Conservation (phyloP, 2,329 filamentous ascomycete species). For the Arthrobotrys entomopaga region DNA sequence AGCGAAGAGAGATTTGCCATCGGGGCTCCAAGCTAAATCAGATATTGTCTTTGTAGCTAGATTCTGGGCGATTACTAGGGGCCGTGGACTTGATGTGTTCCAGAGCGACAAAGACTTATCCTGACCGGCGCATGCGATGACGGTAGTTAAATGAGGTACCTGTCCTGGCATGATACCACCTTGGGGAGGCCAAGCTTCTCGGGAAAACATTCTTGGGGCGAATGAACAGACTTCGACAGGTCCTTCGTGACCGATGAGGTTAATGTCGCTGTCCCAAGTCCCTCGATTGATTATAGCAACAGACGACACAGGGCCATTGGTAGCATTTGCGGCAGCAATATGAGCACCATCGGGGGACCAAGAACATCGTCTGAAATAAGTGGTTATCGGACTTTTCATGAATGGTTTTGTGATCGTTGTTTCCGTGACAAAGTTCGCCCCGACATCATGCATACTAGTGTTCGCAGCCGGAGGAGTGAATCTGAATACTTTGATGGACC, state of each 20-base stretch:
- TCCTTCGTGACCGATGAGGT: constrained; percentile 94
- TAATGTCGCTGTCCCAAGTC: constrained; percentile 95
- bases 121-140: constrained; percentile 95
- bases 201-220: constrained; percentile 86
- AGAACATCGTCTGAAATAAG: constrained; percentile 94
- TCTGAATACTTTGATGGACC: constrained; percentile 94
- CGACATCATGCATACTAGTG: constrained; percentile 91
- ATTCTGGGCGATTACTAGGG: constrained; percentile 89
- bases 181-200: constrained; percentile 69
- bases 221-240: constrained; percentile 98
- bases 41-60: constrained; percentile 90
- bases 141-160: constrained; percentile 73
- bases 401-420: constrained; percentile 91
- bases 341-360: constrained; percentile 98
- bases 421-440: constrained; percentile 95
- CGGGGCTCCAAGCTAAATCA: constrained; percentile 91
- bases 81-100: constrained; percentile 95
- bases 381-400: constrained; percentile 89
- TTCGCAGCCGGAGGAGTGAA: constrained; percentile 92
- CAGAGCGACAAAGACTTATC: constrained; percentile 96
- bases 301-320: constrained; percentile 96
- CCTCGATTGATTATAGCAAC: constrained; percentile 94
- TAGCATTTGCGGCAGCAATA: constrained; percentile 94
- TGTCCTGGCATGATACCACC: constrained; percentile 61
- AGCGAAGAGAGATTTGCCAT: constrained; percentile 85